A percentile compares a stretch with the other conserved stretches of the same genome.
phyloP scores from a whole-genome alignment of 495 filamentous ascomycete species.

The Penicillium macrosclerotiorum region DNA sequence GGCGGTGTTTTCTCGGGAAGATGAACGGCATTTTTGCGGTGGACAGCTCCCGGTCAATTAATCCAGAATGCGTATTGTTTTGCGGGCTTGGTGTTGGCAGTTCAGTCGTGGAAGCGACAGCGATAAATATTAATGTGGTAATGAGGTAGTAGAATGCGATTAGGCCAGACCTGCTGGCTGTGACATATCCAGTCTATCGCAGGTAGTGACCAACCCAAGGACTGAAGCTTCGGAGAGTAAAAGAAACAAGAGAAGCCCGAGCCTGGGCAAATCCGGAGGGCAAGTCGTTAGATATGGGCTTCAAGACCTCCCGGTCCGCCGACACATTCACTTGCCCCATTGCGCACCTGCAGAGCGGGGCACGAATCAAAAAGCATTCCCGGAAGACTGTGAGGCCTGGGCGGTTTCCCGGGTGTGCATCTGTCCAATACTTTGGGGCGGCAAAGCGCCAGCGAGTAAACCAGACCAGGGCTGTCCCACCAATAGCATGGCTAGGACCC shows the following conservation, averaged over 20 bases:
- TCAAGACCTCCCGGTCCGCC: constrained; percentile 14
- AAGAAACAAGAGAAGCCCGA: constrained; percentile 9
- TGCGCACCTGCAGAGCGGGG: constrained; percentile 31
- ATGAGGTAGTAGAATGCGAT: constrained; percentile 15
- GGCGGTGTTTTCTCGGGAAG: constrained; percentile 60
- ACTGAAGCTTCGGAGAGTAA: constrained; percentile 1
- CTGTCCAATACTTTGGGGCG: constrained; percentile 40
- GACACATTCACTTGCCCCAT: constrained; percentile 20
- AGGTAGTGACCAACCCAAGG: constrained; percentile 25
- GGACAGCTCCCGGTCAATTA: not conserved
- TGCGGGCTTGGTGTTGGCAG: not conserved
- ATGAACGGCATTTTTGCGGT: constrained; percentile 32
- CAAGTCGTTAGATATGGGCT: constrained; percentile 31
- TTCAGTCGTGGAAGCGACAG: constrained; percentile 5
- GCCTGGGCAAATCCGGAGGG: constrained; percentile 22
- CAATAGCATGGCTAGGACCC: constrained; percentile 31
- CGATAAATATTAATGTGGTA: not conserved
- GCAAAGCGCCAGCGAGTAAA: constrained; percentile 39
- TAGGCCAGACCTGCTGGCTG: constrained; percentile 45
- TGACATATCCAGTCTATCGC: constrained; percentile 32
- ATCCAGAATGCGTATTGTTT: not conserved
- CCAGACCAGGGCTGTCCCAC: constrained; percentile 22
- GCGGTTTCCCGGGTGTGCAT: constrained; percentile 37
- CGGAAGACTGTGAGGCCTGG: constrained; percentile 15
- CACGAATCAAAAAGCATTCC: constrained; percentile 28